Evolutionary conservation across 805 yeast genomes (phyloP).

Genomic region (Pichia manshurica): DNA sequence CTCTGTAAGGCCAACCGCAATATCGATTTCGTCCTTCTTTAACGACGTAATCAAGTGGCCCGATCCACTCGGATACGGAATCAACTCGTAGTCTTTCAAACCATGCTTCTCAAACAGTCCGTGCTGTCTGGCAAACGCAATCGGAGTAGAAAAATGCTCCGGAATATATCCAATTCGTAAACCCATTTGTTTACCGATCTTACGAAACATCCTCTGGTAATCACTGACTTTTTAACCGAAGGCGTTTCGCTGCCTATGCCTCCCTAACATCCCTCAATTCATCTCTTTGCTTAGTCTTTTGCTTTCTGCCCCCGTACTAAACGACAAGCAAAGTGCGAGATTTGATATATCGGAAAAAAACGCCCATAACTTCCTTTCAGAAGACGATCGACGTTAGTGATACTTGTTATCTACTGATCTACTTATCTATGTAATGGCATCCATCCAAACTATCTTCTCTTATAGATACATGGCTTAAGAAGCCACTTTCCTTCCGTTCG

Average conservation of each 20-base stretch:
- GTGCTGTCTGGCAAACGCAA: slow-evolving; percentile 61
- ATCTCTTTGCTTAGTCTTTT: no score
- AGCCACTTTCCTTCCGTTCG: slow-evolving; percentile 81
- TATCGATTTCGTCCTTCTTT: slow-evolving; percentile 56
- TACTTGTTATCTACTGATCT: no score
- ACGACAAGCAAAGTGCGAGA: no score
- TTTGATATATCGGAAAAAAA: no score
- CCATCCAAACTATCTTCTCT: slow-evolving; percentile 74
- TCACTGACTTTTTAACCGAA: no score
- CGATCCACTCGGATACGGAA: slow-evolving; percentile 79
- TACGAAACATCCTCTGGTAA: no score
- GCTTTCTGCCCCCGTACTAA: no score
- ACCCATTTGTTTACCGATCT: slow-evolving; percentile 21
- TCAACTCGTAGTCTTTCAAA: slow-evolving; percentile 47
- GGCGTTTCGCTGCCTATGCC: no score
- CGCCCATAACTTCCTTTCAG: no score
- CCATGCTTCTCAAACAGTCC: slow-evolving; percentile 48
- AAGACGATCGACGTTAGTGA: no score
- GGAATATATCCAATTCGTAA: slow-evolving; percentile 77
- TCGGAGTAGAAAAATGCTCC: slow-evolving; percentile 87
- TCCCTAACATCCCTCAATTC: no score
- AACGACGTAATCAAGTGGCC: slow-evolving; percentile 79
- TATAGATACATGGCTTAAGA: slow-evolving; percentile 93
- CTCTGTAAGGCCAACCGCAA: slow-evolving; percentile 87
- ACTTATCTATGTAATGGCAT: no score